These are phyloP conservation scores for Marvania coccoides DNA, from an alignment of 139 green algal genomes.

Conservation along the genomic window DNA sequence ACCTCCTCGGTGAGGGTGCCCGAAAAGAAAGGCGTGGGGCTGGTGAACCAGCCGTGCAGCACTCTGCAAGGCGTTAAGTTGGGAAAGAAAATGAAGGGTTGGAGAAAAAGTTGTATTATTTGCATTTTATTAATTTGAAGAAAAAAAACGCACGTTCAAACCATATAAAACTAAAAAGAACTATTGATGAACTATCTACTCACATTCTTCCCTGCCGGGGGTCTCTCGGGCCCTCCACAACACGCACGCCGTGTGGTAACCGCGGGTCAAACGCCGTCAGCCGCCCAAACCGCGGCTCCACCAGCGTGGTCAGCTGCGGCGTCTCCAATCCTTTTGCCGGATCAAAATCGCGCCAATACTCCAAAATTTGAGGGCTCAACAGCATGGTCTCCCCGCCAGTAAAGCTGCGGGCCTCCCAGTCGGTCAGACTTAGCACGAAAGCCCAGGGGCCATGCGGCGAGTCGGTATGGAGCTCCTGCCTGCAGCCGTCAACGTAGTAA, in stretches of 20 bases:
- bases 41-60: conserved; percentile 79
- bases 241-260: conserved; percentile 65
- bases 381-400: conserved; percentile 72
- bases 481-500: conserved; percentile 62
- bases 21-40: conserved; percentile 58
- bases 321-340: conserved; percentile 49
- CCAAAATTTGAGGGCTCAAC: conserved; percentile 49
- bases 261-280: conserved; percentile 53
- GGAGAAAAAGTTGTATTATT: no score
- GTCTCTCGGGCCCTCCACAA: conserved; percentile 54
- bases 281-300: conserved; percentile 54
- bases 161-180: no score
- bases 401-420: conserved; percentile 52
- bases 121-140: no score
- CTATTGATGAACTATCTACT: no score
- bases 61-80: no score
- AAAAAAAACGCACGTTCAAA: no score
- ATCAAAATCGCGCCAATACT: conserved; percentile 63
- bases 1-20: conserved; percentile 39
- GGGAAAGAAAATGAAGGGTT: no score
- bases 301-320: conserved; percentile 44
- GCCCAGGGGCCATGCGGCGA: conserved; percentile 71
- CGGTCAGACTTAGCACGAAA: conserved; percentile 74
- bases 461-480: conserved; percentile 66
- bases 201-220: conserved; percentile 51